Conservation (phyloP, 768 basidiomycete species). For the Collybiopsis confluens region DNA sequence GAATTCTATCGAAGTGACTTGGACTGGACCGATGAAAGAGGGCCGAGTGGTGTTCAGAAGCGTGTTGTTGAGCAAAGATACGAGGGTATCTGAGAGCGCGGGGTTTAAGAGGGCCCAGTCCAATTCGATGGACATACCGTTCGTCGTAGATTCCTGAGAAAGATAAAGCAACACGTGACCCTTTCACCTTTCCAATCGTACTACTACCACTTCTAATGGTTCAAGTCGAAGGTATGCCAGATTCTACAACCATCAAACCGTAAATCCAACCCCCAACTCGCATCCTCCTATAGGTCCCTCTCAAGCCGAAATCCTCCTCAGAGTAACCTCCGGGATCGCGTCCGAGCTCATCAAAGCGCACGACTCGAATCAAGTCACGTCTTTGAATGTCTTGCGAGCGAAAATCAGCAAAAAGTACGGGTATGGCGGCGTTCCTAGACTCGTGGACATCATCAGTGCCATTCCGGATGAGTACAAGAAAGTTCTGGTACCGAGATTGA, state of each 20-base stretch:
- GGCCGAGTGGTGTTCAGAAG: conserved; percentile 72
- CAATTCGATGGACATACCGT: conserved; percentile 93
- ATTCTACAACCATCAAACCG: background rate
- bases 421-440: conserved; percentile 81
- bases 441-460: conserved; percentile 97
- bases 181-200: too few species aligned
- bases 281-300: conserved; percentile 52
- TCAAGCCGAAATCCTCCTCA: conserved; percentile 85
- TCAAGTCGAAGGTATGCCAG: conserved; percentile 17
- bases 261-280: conserved; percentile 12
- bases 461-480: conserved; percentile 98
- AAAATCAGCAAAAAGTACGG: conserved; percentile 88
- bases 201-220: conserved; percentile 18
- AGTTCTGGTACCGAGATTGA: conserved; percentile 81
- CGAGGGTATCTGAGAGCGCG: conserved; percentile 62
- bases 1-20: conserved; percentile 83
- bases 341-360: conserved; percentile 89
- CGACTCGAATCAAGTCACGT: conserved; percentile 71
- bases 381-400: conserved; percentile 83
- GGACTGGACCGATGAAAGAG: conserved; percentile 91
- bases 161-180: too few species aligned
- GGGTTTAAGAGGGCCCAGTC: conserved; percentile 86
- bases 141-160: too few species aligned
- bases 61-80: conserved; percentile 75
- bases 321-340: conserved; percentile 92